Base-by-base conservation (phyloP, 169 alveolate species). In the Pseudocohnilembus persalinus region DNA sequence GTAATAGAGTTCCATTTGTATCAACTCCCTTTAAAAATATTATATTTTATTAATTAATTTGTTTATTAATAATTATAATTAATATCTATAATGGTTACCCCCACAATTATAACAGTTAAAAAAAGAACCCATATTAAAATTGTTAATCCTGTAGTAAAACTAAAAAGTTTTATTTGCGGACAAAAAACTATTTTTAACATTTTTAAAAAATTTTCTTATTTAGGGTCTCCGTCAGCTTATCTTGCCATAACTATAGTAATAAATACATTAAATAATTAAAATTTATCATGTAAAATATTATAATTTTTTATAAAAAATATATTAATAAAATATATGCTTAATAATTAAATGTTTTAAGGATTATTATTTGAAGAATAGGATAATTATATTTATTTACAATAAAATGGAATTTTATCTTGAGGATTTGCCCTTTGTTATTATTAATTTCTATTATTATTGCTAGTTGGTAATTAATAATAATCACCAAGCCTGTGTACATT, bases 181-280 rank as follows among this genome's bases (percentile, higher is more conserved):
- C 84, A 79, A 79, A 79, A 79, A 31, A 29, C 64, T 0, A 79
- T 6, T 49, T 63, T 49, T 30, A 79, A 29, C 84, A 79, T 79
- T 6, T 79, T 73, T 35, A 68, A 79, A 72, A 79, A 79, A 0
- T 32, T 49, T 30, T 79, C 84, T 63, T 79, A 49, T 79, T 73
- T 35, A 31, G 84, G 84, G 20, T 28, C 33, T 49, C 68, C 68
- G 4, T 4, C 4, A 11, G 26, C 68, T 20, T 49, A 4, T 49
- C 20, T 4, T 49, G 26, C 20, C 68, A 49, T 49, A 11, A 4
- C 68, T 49, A 11, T 49, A 49, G 4, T 49, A 49, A 11, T 49
- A 49, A 49, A 11, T n/a, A n/a, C n/a, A n/a, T n/a, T n/a, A n/a
- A n/a, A 49, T 11, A 49, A 49, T 49, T 4, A 11, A 49, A 49